Evolutionary conservation across 2,329 filamentous ascomycete species (phyloP).

Genomic region (Periglandula ipomoeae): DNA sequence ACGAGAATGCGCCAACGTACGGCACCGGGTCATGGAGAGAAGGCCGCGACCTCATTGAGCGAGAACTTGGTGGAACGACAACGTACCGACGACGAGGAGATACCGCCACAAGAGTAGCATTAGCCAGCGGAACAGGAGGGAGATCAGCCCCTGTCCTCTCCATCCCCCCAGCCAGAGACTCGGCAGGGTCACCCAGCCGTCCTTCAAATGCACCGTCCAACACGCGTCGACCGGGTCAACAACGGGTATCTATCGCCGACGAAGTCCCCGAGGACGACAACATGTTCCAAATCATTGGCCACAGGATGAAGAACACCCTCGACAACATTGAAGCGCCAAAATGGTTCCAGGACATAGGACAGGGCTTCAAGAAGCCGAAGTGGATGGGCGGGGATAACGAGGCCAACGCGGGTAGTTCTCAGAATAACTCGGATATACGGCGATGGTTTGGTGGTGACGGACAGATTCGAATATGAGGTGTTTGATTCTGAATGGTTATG

Average conservation of each 20-base stretch:
- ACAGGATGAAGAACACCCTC: slow-evolving; percentile 85
- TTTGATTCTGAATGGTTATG: not conserved
- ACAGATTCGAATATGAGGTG: slow-evolving; percentile 13
- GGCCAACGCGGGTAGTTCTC: slow-evolving; percentile 20
- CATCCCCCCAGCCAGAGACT: slow-evolving; percentile 31
- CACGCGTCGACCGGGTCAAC: slow-evolving; percentile 19
- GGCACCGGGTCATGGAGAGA: slow-evolving; percentile 85
- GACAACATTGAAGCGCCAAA: slow-evolving; percentile 73
- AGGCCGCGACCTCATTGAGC: slow-evolving; percentile 80
- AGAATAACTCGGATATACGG: slow-evolving; percentile 35
- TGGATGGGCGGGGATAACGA: slow-evolving; percentile 64
- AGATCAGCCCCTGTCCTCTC: slow-evolving; percentile 38
- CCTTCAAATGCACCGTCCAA: slow-evolving; percentile 29
- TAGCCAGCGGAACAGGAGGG: slow-evolving; percentile 16
- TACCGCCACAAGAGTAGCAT: slow-evolving; percentile 25
- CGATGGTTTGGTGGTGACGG: slow-evolving; percentile 47
- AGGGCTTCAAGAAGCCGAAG: slow-evolving; percentile 64
- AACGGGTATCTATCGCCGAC: slow-evolving; percentile 16
- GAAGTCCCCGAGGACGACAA: slow-evolving; percentile 63
- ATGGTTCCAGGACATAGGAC: slow-evolving; percentile 67
- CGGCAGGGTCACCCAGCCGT: slow-evolving; percentile 25
- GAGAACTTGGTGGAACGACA: slow-evolving; percentile 63
- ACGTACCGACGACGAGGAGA: slow-evolving; percentile 40
- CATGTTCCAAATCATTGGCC: slow-evolving; percentile 75
- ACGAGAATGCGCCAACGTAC: slow-evolving; percentile 51